Evolutionary conservation across 2,329 filamentous ascomycete genomes (phyloP).

Genomic region (Graphiopsis chlorocephala): DNA sequence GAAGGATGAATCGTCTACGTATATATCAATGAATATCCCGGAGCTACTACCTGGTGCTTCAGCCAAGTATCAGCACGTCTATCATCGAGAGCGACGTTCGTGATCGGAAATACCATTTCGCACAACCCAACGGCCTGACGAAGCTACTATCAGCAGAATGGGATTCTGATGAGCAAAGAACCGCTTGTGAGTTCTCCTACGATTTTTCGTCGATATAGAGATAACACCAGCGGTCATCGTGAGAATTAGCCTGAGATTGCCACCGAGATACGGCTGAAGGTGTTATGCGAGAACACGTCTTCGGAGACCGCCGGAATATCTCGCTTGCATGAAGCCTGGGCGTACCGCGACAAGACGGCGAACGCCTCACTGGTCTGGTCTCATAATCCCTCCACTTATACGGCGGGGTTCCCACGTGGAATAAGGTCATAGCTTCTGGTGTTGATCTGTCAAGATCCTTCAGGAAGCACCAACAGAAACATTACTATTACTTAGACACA

Average conservation of each 20-base stretch:
- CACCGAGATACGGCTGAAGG: too few species aligned
- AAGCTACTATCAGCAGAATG: too few species aligned
- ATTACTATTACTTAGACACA: background rate
- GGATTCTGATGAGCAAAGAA: too few species aligned
- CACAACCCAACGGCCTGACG: background rate
- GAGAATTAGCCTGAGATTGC: too few species aligned
- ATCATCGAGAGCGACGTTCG: background rate
- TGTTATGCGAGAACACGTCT: too few species aligned
- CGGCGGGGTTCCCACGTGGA: background rate
- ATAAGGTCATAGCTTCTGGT: slow-evolving; percentile 22
- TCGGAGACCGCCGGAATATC: background rate
- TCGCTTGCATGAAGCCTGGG: background rate
- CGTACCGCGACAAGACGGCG: background rate
- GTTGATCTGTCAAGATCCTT: background rate
- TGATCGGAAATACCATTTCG: background rate
- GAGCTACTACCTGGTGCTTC: background rate
- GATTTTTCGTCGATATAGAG: too few species aligned
- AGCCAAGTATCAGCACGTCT: background rate
- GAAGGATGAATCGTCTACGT: background rate
- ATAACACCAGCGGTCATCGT: too few species aligned
- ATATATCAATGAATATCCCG: background rate
- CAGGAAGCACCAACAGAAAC: background rate
- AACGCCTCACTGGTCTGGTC: background rate
- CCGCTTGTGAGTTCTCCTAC: too few species aligned
- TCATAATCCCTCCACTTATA: background rate